These are phyloP conservation scores for Colletotrichum cuscutae DNA, from an alignment of 2,329 filamentous ascomycete species.

Conservation along the genomic window DNA sequence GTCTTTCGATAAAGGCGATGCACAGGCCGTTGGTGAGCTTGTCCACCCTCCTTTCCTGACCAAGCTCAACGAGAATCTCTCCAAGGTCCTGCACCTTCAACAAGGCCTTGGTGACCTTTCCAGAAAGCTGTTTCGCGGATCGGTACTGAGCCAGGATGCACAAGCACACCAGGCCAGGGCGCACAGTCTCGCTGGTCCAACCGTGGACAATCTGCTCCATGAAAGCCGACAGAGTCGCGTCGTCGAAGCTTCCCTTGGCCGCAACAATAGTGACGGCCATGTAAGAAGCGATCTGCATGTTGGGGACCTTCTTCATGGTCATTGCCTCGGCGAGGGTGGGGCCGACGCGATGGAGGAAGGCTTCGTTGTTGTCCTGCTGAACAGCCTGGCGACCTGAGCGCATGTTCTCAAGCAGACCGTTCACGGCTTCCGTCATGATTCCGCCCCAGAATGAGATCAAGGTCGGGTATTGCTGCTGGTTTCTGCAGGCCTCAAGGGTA, in stretches of 20 bases:
- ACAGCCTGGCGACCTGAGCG: conserved; percentile 80
- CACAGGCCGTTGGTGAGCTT: conserved; percentile 79
- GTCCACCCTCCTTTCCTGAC: conserved; percentile 73
- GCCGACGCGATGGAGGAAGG: conserved; percentile 74
- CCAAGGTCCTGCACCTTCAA: conserved; percentile 71
- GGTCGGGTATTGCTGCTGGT: conserved; percentile 78
- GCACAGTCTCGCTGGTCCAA: conserved; percentile 78
- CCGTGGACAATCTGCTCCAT: conserved; percentile 89
- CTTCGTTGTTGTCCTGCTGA: conserved; percentile 84
- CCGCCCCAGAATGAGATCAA: conserved; percentile 92
- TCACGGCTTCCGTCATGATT: conserved; percentile 85
- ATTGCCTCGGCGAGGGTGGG: conserved; percentile 82
- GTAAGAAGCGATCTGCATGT: conserved; percentile 87
- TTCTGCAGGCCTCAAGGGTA: conserved; percentile 77
- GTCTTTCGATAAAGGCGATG: conserved; percentile 69
- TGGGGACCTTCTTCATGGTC: conserved; percentile 77
- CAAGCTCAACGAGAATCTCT: conserved; percentile 69
- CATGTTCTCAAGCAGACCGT: conserved; percentile 81
- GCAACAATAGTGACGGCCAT: conserved; percentile 91
- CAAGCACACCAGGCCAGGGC: conserved; percentile 81
- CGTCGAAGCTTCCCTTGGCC: conserved; percentile 81
- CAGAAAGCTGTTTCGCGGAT: conserved; percentile 74
- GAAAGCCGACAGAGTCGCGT: conserved; percentile 82
- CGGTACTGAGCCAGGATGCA: conserved; percentile 85
- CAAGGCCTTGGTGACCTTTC: conserved; percentile 75